phyloP scores from a whole-genome alignment of 2,329 filamentous ascomycete genomes.

The Aureobasidium sp. region DNA sequence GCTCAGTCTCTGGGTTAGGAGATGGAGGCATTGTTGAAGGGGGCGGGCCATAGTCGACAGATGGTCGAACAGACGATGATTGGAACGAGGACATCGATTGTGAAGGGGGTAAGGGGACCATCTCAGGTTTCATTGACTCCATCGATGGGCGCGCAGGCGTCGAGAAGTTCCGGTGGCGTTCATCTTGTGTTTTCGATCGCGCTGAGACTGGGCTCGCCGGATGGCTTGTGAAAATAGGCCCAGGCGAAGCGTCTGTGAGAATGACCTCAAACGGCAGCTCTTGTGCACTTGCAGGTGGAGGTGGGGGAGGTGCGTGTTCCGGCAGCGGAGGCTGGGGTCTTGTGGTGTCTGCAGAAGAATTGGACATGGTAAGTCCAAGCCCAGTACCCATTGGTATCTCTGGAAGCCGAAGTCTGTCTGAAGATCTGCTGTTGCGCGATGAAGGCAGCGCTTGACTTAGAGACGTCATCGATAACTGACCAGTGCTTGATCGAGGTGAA shows the following conservation, averaged over 20 bases:
- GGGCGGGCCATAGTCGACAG: slow-evolving; percentile 2
- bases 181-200: background rate
- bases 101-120: slow-evolving; percentile 20
- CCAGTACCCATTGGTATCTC: slow-evolving; percentile 34
- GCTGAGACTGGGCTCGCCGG: slow-evolving; percentile 9
- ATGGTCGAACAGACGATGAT: slow-evolving; percentile 21
- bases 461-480: slow-evolving; percentile 22
- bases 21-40: slow-evolving; percentile 22
- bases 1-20: slow-evolving; percentile 48
- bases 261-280: slow-evolving; percentile 6
- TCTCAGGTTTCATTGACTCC: slow-evolving; percentile 18
- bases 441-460: background rate
- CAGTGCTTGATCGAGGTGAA: slow-evolving; percentile 27
- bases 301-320: slow-evolving; percentile 42
- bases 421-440: background rate
- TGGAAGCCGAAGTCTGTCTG: slow-evolving; percentile 28
- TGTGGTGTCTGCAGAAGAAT: slow-evolving; percentile 23
- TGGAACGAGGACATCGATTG: slow-evolving; percentile 30
- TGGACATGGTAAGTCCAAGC: slow-evolving; percentile 38
- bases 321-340: slow-evolving; percentile 36
- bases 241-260: slow-evolving; percentile 11
- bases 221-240: background rate
- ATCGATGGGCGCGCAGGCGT: slow-evolving; percentile 15
- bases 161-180: slow-evolving; percentile 13
- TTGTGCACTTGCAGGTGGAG: slow-evolving; percentile 28